A percentile compares a stretch with the other conserved stretches of the same genome.
These are phyloP conservation scores for Globisporangium iwayamae DNA, from an alignment of 352 stramenopile genomes.

Conservation along the genomic window DNA sequence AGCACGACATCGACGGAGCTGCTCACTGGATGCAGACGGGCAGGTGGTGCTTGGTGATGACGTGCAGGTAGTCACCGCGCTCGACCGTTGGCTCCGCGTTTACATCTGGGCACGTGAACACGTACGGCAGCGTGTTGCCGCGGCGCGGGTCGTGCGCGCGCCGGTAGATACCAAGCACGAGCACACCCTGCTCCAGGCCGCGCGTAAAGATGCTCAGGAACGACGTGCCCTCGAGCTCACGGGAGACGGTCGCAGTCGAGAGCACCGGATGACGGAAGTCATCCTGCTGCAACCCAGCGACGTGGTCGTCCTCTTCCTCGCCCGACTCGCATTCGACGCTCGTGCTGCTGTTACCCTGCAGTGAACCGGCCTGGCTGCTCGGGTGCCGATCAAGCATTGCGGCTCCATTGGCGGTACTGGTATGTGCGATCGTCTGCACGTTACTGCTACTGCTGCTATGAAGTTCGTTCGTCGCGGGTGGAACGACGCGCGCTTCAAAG, in stretches of 20 bases:
- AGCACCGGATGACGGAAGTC: conserved; percentile 30
- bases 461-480: no score
- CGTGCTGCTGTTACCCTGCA: neutral
- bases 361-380: neutral
- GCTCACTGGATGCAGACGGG: conserved; percentile 28
- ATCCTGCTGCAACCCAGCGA: conserved; percentile 12
- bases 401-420: neutral
- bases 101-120: conserved; percentile 48
- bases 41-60: conserved; percentile 26
- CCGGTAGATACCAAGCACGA: conserved; percentile 50
- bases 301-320: neutral
- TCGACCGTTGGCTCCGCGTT: conserved; percentile 27
- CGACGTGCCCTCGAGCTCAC: conserved; percentile 28
- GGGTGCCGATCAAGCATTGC: neutral
- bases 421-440: neutral
- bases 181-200: conserved; percentile 34
- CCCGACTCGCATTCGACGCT: neutral
- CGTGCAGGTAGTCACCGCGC: conserved; percentile 37
- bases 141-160: conserved; percentile 27
- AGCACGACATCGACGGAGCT: neutral
- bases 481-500: conserved; percentile 15
- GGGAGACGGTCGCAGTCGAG: conserved; percentile 23
- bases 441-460: neutral
- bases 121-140: conserved; percentile 49
- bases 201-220: conserved; percentile 41